Base-by-base conservation (phyloP, 148 eudicot species). In the Hydrangea macrophylla region DNA sequence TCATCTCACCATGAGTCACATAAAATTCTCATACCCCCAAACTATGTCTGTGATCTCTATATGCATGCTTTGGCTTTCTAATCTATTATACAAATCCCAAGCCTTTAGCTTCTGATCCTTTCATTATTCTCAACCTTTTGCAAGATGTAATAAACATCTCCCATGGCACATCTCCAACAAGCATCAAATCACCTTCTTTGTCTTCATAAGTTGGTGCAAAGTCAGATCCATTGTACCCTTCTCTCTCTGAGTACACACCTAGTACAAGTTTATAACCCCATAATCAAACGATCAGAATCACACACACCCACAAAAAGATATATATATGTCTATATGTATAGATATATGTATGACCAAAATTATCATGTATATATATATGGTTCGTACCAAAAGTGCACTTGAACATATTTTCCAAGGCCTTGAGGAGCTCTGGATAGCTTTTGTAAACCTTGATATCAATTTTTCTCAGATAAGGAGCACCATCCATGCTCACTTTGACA, bases 401-500 rank as follows among this genome's bases (percentile, higher is more conserved):
- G 80, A 84, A 84, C 88, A 81, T 84, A 23, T 67, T 71, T 64
- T 78, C 73, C 30, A 84, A 56, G 18, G 82, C 85, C 72, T 76
- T 76, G 71, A 84, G 80, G 12, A 84, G 77, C 45, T 84, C 80
- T n/a, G 58, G 42, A 63, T 84, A 84, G 62, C 75, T 78, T 9
- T 55, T 68, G 72, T 84, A 84, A 33, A 76, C 51, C 58, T 73
- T 76, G 26, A 84, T 82, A 69, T 84, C 85, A 7, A 81, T 70
- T 64, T 84, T 84, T 48, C 85, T 78, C 1, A 84, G 60, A 69
- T 75, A 84, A 26, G 85, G 84, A 67, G 88, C 88, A 58, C 88
- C 88, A 39, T 84, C 88, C 84, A 84, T 80, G 79, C 88, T 84
- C 64, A 84, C 88, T 65, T 84, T 84, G 26, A 84, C 80, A 51